Evolutionary conservation across 345 rosid species (phyloP).

Genomic region (Eucalyptus lansdowneana): DNA sequence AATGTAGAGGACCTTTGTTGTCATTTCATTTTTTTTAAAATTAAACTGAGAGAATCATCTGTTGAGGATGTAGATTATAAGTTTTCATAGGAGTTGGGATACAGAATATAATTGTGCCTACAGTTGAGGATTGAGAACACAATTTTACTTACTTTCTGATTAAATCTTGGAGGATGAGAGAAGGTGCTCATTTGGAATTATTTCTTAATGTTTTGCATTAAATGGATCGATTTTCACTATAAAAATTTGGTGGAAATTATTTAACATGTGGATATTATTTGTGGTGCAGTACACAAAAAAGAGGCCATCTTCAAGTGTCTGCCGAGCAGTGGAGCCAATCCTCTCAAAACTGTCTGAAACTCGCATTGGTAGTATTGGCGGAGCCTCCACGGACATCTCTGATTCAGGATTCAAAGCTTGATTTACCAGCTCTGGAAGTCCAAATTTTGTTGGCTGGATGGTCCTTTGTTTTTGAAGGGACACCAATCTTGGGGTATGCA

Average conservation of each 20-base stretch:
- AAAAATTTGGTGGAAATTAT: neutral
- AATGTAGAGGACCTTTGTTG: neutral
- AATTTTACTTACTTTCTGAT: neutral
- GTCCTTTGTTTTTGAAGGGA: neutral
- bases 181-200: neutral
- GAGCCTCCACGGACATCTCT: neutral
- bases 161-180: neutral
- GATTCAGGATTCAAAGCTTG: neutral
- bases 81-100: neutral
- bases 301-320: neutral
- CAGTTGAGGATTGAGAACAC: neutral
- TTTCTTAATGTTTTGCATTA: neutral
- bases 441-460: neutral
- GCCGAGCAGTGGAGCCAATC: neutral
- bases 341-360: neutral
- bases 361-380: neutral
- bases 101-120: neutral
- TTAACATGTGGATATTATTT: neutral
- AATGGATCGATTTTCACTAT: neutral
- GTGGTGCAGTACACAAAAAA: neutral
- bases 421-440: neutral
- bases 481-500: neutral
- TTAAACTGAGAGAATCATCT: neutral
- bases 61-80: neutral
- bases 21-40: neutral